Percentiles rank a stretch among this genome's conserved stretches.
These are phyloP conservation scores for Penicillium psychrofluorescens DNA, from an alignment of 495 filamentous ascomycete genomes.

Conservation along the genomic window DNA sequence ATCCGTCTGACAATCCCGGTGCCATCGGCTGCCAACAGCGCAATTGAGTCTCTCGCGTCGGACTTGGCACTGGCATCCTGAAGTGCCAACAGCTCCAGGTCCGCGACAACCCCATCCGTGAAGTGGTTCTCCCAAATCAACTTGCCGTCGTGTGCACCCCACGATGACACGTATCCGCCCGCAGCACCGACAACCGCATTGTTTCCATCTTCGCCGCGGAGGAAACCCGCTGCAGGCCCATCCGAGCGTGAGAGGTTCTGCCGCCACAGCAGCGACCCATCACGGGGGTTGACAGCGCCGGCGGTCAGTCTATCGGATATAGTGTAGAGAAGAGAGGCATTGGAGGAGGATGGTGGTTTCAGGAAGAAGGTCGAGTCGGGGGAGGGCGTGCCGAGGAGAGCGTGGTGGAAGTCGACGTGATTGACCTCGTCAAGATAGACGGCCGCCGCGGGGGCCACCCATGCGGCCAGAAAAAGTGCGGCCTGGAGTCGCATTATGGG, in stretches of 20 bases:
- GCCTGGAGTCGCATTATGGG: slow-evolving; percentile 41
- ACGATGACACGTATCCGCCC: slow-evolving; percentile 62
- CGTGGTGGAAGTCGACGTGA: slow-evolving; percentile 87
- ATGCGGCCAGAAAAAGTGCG: slow-evolving; percentile 34
- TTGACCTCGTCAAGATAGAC: slow-evolving; percentile 88
- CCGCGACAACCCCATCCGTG: slow-evolving; percentile 50
- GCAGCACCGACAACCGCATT: slow-evolving; percentile 65
- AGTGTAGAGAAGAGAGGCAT: slow-evolving; percentile 86
- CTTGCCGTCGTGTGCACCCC: slow-evolving; percentile 76
- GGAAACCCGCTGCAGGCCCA: slow-evolving; percentile 37
- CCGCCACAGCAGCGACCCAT: slow-evolving; percentile 79
- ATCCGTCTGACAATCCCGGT: slow-evolving; percentile 58
- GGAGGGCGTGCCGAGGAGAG: slow-evolving; percentile 76
- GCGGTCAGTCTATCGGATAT: slow-evolving; percentile 73
- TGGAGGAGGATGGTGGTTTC: slow-evolving; percentile 67
- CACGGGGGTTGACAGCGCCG: slow-evolving; percentile 83
- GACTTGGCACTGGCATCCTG: slow-evolving; percentile 43
- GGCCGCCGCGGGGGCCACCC: slow-evolving; percentile 42
- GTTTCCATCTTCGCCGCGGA: slow-evolving; percentile 67
- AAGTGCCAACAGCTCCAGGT: slow-evolving; percentile 74
- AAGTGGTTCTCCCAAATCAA: slow-evolving; percentile 64
- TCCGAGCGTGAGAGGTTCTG: slow-evolving; percentile 51
- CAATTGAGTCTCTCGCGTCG: slow-evolving; percentile 60
- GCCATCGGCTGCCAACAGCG: slow-evolving; percentile 49
- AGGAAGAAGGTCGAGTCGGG: slow-evolving; percentile 90